Conservation (phyloP, 768 basidiomycete genomes). For the Auriculariales sp. region DNA sequence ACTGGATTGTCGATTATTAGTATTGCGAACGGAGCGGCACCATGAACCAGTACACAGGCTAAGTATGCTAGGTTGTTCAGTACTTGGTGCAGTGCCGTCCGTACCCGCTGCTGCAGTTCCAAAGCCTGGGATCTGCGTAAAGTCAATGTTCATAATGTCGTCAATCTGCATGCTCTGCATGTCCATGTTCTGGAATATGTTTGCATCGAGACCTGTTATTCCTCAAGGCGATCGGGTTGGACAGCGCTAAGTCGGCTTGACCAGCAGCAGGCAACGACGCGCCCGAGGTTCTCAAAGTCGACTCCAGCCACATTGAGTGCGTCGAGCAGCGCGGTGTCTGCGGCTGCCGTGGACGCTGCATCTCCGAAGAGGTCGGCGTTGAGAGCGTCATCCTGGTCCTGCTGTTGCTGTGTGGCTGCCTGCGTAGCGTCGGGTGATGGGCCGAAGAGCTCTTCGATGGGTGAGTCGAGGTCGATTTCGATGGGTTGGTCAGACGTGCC, state of each 20-base stretch:
- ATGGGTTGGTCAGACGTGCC: constrained; percentile 19
- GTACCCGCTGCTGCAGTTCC: too few species aligned
- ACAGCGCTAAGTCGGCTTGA: not conserved
- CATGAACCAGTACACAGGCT: too few species aligned
- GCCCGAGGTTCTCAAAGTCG: not conserved
- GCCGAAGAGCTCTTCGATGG: constrained; percentile 24
- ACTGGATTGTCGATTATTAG: too few species aligned
- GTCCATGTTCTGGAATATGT: not conserved
- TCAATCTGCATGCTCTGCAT: not conserved
- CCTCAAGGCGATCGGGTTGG: not conserved
- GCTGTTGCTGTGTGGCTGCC: constrained; percentile 42
- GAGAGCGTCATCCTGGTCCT: constrained; percentile 63
- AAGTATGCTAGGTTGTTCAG: too few species aligned
- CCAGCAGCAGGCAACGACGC: not conserved
- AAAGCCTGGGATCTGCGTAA: too few species aligned
- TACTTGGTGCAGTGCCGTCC: too few species aligned
- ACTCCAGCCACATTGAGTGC: not conserved
- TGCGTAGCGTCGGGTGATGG: constrained; percentile 63
- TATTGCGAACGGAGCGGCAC: too few species aligned
- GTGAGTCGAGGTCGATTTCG: constrained; percentile 49
- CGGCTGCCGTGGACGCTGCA: not conserved
- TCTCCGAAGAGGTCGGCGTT: constrained; percentile 14
- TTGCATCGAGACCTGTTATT: not conserved
- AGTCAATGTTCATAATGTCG: not conserved
- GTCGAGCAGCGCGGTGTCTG: not conserved